Percentiles rank a stretch among this genome's conserved stretches.
These are phyloP conservation scores for Aleurites moluccanus DNA, from an alignment of 441 rosid genomes.

Conservation along the genomic window DNA sequence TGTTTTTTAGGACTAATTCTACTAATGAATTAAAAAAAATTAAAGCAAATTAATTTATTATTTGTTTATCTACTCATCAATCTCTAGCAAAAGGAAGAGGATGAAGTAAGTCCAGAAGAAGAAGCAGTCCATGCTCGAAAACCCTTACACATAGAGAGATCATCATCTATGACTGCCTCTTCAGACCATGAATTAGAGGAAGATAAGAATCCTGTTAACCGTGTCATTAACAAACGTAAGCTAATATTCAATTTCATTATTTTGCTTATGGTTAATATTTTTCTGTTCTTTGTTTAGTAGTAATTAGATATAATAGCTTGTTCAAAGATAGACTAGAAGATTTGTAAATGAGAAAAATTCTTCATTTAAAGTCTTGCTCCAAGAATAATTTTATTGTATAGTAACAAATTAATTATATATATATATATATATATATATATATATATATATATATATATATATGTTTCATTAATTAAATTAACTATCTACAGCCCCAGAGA, in stretches of 20 bases:
- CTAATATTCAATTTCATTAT: not conserved
- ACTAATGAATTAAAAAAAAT: too few species aligned
- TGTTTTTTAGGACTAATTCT: not conserved
- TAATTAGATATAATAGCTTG: too few species aligned
- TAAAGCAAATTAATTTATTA: too few species aligned
- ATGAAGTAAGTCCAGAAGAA: slow-evolving; percentile 38
- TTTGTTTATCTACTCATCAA: not conserved
- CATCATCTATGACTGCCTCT: slow-evolving; percentile 46
- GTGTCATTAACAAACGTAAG: slow-evolving; percentile 84
- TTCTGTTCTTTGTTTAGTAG: too few species aligned
- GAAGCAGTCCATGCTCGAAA: slow-evolving; percentile 33
- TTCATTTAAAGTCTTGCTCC: too few species aligned
- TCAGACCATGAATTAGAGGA: slow-evolving; percentile 79
- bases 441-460: not conserved
- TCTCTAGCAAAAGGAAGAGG: slow-evolving; percentile 47
- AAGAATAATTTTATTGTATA: too few species aligned
- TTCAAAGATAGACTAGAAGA: too few species aligned
- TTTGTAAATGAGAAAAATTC: too few species aligned
- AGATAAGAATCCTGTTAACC: slow-evolving; percentile 37
- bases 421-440: too few species aligned
- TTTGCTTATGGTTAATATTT: too few species aligned
- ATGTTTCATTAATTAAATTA: not conserved
- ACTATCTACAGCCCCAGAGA: slow-evolving; percentile 73
- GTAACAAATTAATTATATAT: too few species aligned
- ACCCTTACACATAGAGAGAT: slow-evolving; percentile 39